Evolutionary conservation across 495 filamentous ascomycete genomes (phyloP), one percentile per base, ranked within the genome.

Genomic region (Penicillium ochrochloron): DNA sequence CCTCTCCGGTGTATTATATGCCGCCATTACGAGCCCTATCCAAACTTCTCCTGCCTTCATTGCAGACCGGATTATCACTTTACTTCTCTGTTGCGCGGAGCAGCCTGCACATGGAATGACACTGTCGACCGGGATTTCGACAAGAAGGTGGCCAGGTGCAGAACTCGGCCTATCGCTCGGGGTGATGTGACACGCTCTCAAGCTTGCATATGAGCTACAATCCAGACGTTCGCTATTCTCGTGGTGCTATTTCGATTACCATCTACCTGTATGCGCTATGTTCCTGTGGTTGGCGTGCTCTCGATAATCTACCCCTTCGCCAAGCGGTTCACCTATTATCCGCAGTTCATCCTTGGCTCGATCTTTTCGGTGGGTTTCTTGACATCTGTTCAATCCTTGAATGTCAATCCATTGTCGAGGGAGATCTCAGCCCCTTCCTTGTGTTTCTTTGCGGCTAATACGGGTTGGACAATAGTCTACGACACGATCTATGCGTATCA

Each of bases 61-160:
- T 29, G 8, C 23, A 9, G 25, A 57, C 31, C 21, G 10, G 0
- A 12, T 15, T 8, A 37, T 60, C 29, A 35, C 58, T 9, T 48
- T 54, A 25, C 62, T 29, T 46, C 35, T 60, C 17, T 58, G n/a
- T 77, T 17, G 17, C 78, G 81, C 7, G 71, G 73, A 8, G 58
- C 59, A 57, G 63, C 68, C 21, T 80, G 76, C 55, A 67, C 75
- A 1, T 83, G 79, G 78, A 84, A 85, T 62, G 81, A 84, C 60
- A 77, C 56, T 25, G 31, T 80, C 0, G 82, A 85, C 60, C 65
- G 64, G 12, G 71, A 76, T 10, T 78, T 75, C 51, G 83, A 85
- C 62, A 64, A 74, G 3, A 69, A 71, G 9, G 79, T 85, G 0
- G 66, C 46, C 5, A 76, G 82, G 0, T 74, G 69, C 25, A 66